Evolutionary conservation across 2,329 filamentous ascomycete genomes (phyloP).

Genomic region (Verticillium tricorpus): DNA sequence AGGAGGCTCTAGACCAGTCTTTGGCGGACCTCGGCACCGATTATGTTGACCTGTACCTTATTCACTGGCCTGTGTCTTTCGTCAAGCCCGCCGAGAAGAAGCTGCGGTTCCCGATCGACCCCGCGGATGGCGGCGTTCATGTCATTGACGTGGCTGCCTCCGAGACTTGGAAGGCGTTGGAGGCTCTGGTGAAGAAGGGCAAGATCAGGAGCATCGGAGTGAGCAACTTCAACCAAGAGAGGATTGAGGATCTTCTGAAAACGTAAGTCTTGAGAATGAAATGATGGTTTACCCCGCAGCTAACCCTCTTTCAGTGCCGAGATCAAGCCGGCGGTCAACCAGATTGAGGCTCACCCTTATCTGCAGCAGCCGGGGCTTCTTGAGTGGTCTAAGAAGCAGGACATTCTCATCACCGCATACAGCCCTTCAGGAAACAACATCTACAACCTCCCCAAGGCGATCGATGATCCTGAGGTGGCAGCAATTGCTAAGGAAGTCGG

Average conservation of each 20-base stretch:
- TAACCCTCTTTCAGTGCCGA: constrained; percentile 24
- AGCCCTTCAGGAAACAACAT: constrained; percentile 59
- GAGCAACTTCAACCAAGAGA: constrained; percentile 51
- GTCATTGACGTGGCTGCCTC: constrained; percentile 32
- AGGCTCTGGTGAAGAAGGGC: constrained; percentile 47
- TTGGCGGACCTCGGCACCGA: constrained; percentile 23
- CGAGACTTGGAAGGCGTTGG: constrained; percentile 60
- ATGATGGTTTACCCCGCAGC: background rate
- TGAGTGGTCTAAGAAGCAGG: constrained; percentile 46
- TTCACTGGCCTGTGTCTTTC: constrained; percentile 46
- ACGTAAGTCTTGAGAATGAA: background rate
- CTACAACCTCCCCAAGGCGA: constrained; percentile 30
- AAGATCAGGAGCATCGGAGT: constrained; percentile 55
- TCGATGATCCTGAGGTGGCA: constrained; percentile 45
- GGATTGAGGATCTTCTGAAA: constrained; percentile 47
- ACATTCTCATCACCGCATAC: constrained; percentile 49
- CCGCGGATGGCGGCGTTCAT: constrained; percentile 40
- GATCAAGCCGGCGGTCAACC: constrained; percentile 46
- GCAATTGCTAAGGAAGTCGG: constrained; percentile 47
- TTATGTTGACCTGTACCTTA: constrained; percentile 31
- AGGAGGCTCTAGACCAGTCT: constrained; percentile 21
- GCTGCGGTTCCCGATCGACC: constrained; percentile 34
- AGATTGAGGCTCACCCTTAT: constrained; percentile 45
- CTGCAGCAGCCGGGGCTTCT: constrained; percentile 44
- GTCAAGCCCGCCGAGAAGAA: constrained; percentile 36